These are phyloP conservation scores for Sclerotiophoma versabilis DNA, from an alignment of 2,329 filamentous ascomycete species.

Conservation along the genomic window DNA sequence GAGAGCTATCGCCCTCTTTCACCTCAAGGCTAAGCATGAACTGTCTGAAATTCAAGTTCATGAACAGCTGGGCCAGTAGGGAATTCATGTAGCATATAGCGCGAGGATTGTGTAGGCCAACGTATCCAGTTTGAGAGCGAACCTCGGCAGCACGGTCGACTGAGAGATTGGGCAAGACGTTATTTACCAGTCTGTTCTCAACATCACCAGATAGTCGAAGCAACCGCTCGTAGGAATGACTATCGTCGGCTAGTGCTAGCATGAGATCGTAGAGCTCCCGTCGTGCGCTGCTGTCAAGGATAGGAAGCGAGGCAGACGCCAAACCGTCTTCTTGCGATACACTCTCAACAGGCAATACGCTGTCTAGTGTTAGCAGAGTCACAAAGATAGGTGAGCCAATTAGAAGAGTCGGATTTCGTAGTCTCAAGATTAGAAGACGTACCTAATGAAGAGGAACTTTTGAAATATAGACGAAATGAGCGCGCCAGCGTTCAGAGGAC, in stretches of 20 bases:
- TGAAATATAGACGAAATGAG: constrained; percentile 44
- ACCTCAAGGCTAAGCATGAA: constrained; percentile 74
- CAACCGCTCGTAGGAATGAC: constrained; percentile 35
- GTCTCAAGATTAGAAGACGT: constrained; percentile 3
- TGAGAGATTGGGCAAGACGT: constrained; percentile 62
- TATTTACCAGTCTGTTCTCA: constrained; percentile 52
- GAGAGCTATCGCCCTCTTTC: constrained; percentile 61
- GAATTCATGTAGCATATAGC: constrained; percentile 99
- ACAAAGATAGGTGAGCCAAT: background rate
- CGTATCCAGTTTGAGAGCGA: constrained; percentile 80
- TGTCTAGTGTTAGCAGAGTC: background rate
- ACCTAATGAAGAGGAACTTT: constrained; percentile 46
- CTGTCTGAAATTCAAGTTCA: constrained; percentile 86
- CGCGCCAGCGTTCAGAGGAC: constrained; percentile 39
- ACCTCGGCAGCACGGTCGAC: constrained; percentile 72
- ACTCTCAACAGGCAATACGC: background rate
- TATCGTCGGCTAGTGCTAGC: constrained; percentile 42
- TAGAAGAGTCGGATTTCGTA: background rate
- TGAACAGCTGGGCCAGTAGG: constrained; percentile 90
- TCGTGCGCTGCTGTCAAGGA: constrained; percentile 47
- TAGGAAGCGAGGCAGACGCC: constrained; percentile 26
- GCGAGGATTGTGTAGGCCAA: constrained; percentile 89
- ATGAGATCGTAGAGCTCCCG: constrained; percentile 49
- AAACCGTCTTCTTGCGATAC: background rate
- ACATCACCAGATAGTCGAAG: constrained; percentile 36